Evolutionary conservation across 1,139 yeast species (phyloP).

Genomic region (Blastobotrys petasosporus): DNA sequence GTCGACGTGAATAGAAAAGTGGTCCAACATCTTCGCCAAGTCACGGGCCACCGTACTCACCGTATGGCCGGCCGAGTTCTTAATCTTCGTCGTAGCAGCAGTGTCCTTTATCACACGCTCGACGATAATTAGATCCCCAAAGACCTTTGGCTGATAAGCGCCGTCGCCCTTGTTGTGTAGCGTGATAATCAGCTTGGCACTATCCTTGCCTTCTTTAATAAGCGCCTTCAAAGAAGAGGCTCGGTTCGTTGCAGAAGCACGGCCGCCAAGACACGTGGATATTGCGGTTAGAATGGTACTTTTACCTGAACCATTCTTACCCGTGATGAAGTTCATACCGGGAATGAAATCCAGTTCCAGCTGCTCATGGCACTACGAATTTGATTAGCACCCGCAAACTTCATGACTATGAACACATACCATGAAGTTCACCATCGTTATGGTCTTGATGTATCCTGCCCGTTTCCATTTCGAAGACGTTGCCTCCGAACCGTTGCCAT

Average conservation of each 20-base stretch:
- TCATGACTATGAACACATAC: not conserved
- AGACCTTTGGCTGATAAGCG: slow-evolving; percentile 57
- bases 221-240: slow-evolving; percentile 65
- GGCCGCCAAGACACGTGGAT: slow-evolving; percentile 88
- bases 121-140: slow-evolving; percentile 62
- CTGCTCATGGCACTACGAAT: slow-evolving; percentile 58
- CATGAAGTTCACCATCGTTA: slow-evolving; percentile 39
- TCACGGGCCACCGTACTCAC: slow-evolving; percentile 59
- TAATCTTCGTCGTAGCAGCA: slow-evolving; percentile 47
- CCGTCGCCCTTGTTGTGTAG: slow-evolving; percentile 56
- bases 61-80: slow-evolving; percentile 45
- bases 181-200: slow-evolving; percentile 55
- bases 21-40: slow-evolving; percentile 60
- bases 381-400: not conserved
- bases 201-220: slow-evolving; percentile 69
- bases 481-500: not conserved
- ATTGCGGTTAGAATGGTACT: slow-evolving; percentile 90
- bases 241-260: slow-evolving; percentile 84
- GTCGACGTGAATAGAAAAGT: slow-evolving; percentile 72
- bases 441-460: slow-evolving; percentile 23
- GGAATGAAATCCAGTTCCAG: slow-evolving; percentile 77
- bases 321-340: slow-evolving; percentile 82
- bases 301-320: slow-evolving; percentile 94
- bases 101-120: slow-evolving; percentile 64
- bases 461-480: not conserved